Conservation (phyloP, 495 filamentous ascomycete genomes). For the Xylaria grammica region DNA sequence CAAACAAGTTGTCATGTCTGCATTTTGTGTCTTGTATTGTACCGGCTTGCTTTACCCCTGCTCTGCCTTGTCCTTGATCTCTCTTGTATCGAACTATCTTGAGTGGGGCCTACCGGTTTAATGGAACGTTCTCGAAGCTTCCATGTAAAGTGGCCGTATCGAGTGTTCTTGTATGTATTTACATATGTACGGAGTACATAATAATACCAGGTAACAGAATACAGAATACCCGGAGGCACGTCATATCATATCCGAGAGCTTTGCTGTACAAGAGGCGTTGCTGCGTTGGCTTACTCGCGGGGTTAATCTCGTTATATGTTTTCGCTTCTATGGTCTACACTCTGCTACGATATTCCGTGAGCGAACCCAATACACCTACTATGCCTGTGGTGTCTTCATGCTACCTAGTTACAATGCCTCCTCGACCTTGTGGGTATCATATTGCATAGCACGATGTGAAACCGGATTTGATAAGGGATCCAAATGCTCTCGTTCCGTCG, state of each 20-base stretch:
- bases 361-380: background rate
- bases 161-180: no score
- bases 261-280: no score
- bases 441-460: slow-evolving; percentile 11
- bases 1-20: no score
- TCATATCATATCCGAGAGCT: no score
- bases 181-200: no score
- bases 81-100: no score
- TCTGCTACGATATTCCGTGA: slow-evolving; percentile 1
- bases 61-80: no score
- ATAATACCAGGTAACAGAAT: no score
- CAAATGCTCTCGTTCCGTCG: slow-evolving; percentile 6
- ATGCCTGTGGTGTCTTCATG: slow-evolving; percentile 7
- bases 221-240: no score
- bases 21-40: no score
- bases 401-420: slow-evolving; percentile 2
- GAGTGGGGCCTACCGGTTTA: background rate
- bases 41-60: no score
- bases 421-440: slow-evolving; percentile 16
- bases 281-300: no score
- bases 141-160: background rate
- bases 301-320: background rate
- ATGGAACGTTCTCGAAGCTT: slow-evolving; percentile 25
- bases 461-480: background rate
- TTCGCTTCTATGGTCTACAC: background rate